Base-by-base conservation (phyloP, 129 eudicot genomes). In the Chrysanthemum lavandulifolium region DNA sequence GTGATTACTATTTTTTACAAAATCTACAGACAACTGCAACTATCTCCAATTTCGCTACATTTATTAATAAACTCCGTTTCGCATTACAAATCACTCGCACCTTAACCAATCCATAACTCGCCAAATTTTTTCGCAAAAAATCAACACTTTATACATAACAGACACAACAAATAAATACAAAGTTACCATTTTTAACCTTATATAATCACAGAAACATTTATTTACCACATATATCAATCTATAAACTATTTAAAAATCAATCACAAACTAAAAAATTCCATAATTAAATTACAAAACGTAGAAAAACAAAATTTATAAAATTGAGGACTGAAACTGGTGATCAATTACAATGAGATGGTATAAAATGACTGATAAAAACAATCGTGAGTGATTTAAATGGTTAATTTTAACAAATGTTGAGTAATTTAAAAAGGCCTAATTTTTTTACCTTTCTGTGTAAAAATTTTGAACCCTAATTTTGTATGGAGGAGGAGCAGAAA, bases 391-490 rank as follows among this genome's bases (percentile, higher is more conserved):
- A 54, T 40, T 43, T 62, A 62, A 15, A 56, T 33, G 70, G 51
- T n/a, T 16, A 19, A 63, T 5, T 36, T 36, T 6, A 25, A 71
- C 0, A 63, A 63, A 2, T 33, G 65, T 64, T 13, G 72, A 69
- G 61, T 56, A 54, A 71, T 3, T 21, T 77, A 60, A 57, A 63
- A 73, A 71, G 9, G 45, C 45, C 45, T 40, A 40, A 40, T 36
- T 40, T 71, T 52, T 15, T 70, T 71, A 63, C 82, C 77, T 78
- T 71, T 40, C 45, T 19, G 25, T 19, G 3, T 8, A 0, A n/a
- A 63, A 49, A 60, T 78, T 63, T 52, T 18, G 77, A 78, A 49
- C 82, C 77, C 82, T 78, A 78, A 78, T 78, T 70, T 70, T 43
- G 59, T 13, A 51, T 11, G 23, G 21, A 12, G 49, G 59, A n/a